These are phyloP conservation scores for Solanum sejunctum DNA, from an alignment of 257 asterid species.

Conservation along the genomic window DNA sequence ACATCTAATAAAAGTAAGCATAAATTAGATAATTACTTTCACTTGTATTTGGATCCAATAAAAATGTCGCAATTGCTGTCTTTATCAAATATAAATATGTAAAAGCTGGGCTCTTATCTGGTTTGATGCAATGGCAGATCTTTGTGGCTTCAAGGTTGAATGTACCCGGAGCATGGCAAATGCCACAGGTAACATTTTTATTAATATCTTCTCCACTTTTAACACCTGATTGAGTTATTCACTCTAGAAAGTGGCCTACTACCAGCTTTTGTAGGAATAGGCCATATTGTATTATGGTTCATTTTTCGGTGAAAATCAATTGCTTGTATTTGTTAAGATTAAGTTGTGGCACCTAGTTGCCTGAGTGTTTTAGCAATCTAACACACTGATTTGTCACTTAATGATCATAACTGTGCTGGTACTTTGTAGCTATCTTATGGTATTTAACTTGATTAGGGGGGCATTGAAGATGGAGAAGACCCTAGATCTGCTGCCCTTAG, in stretches of 20 bases:
- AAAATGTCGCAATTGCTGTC: neutral
- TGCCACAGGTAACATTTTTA: constrained; percentile 75
- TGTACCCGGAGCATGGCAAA: constrained; percentile 99
- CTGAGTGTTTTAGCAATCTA: neutral
- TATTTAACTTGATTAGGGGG: constrained; percentile 41
- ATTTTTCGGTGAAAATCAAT: neutral
- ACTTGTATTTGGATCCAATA: neutral
- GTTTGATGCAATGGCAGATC: constrained; percentile 39
- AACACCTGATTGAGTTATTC: neutral
- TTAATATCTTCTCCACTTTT: neutral
- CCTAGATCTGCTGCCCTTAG: constrained; percentile 87
- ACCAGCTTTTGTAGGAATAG: neutral
- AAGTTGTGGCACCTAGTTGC: neutral
- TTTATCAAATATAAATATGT: neutral
- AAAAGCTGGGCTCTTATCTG: neutral
- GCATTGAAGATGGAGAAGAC: constrained; percentile 93
- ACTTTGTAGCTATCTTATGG: neutral
- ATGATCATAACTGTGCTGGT: neutral
- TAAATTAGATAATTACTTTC: neutral
- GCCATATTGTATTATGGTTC: neutral
- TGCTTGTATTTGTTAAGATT: neutral
- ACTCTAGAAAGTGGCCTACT: neutral
- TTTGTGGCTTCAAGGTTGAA: constrained; percentile 93
- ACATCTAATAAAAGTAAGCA: neutral
- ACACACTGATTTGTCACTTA: neutral